Base-by-base conservation (phyloP, 2,329 filamentous ascomycete species). In the Gremmenia infestans region DNA sequence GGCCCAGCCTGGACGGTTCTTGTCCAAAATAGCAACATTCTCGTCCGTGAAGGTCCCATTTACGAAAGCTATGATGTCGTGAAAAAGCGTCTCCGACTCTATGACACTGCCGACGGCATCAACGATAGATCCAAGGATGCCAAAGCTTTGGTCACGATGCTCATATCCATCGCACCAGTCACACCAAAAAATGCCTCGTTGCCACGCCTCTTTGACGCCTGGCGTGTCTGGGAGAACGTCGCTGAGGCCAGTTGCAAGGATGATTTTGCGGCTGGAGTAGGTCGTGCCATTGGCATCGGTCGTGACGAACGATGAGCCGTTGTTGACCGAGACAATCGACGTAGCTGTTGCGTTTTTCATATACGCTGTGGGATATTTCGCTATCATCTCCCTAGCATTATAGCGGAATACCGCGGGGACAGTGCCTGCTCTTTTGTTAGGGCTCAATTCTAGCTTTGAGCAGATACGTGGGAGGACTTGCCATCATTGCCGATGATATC, bases 91-190 rank as follows among this genome's bases (percentile, higher is more conserved):
- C 15, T 75, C 65, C 9, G 83, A 73, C 64, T 86, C 80, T 14
- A 77, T 71, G 0, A 81, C 75, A 5, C 74, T 67, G 3, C 70
- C 69, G 0, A 79, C 69, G 0, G 79, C 70, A 28, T 78, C 71
- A 1, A 71, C 62, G 0, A 84, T 67, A 1, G 71, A 59, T 1
- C 73, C 76, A 0, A 86, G 66, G 36, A 86, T 72, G 1, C 82
- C 81, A 1, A 86, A 73, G 0, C 75, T 56, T 58, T 85, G 81
- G 63, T 84, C 80, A 0, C 77, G 78, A 65, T 85, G 81, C 68
- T 86, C 82, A 60, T 79, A 74, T 12, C 82, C 82, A 63, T 86
- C 82, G 59, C 82, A 86, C 82, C 82, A 86, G 0, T 81, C 81
- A 53, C 82, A 86, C 81, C 82, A 85, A 70, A 72, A 85, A 51